A percentile compares a stretch with the other conserved stretches of the same genome.
These are phyloP conservation scores for Licmophora abbreviata DNA, from an alignment of 108 stramenopile species.

Conservation along the genomic window DNA sequence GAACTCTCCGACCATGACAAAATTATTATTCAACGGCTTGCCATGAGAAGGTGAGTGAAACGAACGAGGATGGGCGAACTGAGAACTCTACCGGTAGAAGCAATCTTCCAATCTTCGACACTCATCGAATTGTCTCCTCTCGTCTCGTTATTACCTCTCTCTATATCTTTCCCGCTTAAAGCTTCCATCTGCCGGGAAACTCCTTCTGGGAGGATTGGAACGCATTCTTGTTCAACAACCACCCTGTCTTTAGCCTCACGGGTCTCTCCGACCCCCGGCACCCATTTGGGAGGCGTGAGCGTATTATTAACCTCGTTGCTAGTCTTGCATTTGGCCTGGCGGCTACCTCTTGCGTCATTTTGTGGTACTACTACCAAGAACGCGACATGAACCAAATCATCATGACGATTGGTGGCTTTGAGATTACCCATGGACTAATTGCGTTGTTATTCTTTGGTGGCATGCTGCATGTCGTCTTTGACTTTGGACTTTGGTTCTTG, in stretches of 20 bases:
- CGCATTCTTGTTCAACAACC: constrained; percentile 4
- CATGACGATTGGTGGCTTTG: neutral
- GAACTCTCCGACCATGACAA: constrained; percentile 5
- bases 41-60: neutral
- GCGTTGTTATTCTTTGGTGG: constrained; percentile 4
- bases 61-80: too few relatives aligned
- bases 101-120: too few relatives aligned
- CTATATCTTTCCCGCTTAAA: too few relatives aligned
- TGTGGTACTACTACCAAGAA: constrained; percentile 6
- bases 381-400: neutral
- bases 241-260: neutral
- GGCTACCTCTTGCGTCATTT: neutral
- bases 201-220: constrained; percentile 5
- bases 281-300: constrained; percentile 2
- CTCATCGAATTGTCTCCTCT: too few relatives aligned
- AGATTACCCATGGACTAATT: neutral
- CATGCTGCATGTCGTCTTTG: constrained; percentile 2
- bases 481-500: constrained; percentile 5
- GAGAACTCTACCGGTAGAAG: too few relatives aligned
- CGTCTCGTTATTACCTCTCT: too few relatives aligned
- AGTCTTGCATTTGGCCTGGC: constrained; percentile 4
- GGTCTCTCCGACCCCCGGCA: constrained; percentile 5
- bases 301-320: constrained; percentile 6
- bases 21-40: constrained; percentile 10
- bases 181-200: constrained; percentile 3